Evolutionary conservation across 208 protist genomes (phyloP).

Genomic region (Phytomonas sp.): DNA sequence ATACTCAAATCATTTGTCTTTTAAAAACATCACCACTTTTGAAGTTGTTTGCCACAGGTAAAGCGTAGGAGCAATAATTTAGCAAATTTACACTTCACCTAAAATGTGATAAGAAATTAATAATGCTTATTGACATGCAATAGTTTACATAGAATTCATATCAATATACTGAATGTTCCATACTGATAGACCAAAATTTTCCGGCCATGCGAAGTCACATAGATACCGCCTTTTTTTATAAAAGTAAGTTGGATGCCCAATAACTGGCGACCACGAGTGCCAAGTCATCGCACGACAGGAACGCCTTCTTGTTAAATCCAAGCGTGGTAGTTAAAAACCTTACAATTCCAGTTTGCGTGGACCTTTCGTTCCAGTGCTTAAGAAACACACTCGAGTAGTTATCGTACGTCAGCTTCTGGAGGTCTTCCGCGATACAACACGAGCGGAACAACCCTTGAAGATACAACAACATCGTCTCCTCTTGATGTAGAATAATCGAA

Average conservation of each 20-base stretch:
- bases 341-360: conserved; percentile 49
- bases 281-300: conserved; percentile 54
- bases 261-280: conserved; percentile 57
- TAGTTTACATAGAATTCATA: too few relatives aligned
- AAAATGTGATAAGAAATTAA: too few relatives aligned
- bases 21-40: too few relatives aligned
- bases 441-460: conserved; percentile 67
- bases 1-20: too few relatives aligned
- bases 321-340: conserved; percentile 57
- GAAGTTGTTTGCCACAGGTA: too few relatives aligned
- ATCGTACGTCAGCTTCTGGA: conserved; percentile 60
- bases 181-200: too few relatives aligned
- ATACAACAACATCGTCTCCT: conserved; percentile 71
- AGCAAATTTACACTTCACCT: neutral
- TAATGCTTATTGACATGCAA: too few relatives aligned
- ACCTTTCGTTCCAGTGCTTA: conserved; percentile 46
- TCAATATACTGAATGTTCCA: too few relatives aligned
- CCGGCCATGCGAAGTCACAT: too few relatives aligned
- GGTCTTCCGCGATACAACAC: conserved; percentile 23
- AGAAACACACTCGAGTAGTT: conserved; percentile 44
- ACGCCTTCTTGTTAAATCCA: conserved; percentile 56
- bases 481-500: conserved; percentile 63
- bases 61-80: too few relatives aligned
- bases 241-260: conserved; percentile 56
- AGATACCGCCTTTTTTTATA: too few relatives aligned